phyloP scores from a whole-genome alignment of 108 stramenopile genomes.

The Poteriospumella lacustris region DNA sequence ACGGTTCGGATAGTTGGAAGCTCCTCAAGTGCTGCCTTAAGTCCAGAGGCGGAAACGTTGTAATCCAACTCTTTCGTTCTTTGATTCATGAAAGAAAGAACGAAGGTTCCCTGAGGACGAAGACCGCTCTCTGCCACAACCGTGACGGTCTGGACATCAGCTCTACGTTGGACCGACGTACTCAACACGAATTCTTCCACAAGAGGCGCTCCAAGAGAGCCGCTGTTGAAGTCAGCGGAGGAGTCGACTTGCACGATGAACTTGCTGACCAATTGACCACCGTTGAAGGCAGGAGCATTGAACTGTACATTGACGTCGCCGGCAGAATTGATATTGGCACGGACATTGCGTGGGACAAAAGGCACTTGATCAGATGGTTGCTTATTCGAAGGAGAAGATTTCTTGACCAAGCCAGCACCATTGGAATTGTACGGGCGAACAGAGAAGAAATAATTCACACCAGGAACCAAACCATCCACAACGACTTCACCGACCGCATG shows the following conservation, averaged over 20 bases:
- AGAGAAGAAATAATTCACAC: slow-evolving; percentile 20
- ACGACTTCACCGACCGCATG: neutral
- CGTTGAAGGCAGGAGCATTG: slow-evolving; percentile 56
- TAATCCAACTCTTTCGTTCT: slow-evolving; percentile 56
- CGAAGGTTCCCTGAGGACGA: slow-evolving; percentile 14
- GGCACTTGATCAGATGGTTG: slow-evolving; percentile 43
- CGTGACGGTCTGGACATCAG: slow-evolving; percentile 60
- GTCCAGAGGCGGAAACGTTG: slow-evolving; percentile 54
- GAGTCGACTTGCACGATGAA: slow-evolving; percentile 67
- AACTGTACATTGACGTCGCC: slow-evolving; percentile 61
- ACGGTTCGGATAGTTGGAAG: slow-evolving; percentile 62
- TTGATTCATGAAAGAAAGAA: slow-evolving; percentile 51
- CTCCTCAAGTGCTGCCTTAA: slow-evolving; percentile 62
- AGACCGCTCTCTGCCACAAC: slow-evolving; percentile 23
- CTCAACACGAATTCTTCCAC: neutral
- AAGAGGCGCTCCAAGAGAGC: slow-evolving; percentile 38
- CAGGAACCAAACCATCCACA: neutral
- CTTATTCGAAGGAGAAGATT: slow-evolving; percentile 31
- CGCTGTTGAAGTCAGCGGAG: slow-evolving; percentile 49
- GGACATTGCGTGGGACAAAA: slow-evolving; percentile 21
- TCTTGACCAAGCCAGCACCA: neutral
- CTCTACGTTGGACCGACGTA: neutral
- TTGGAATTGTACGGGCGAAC: neutral
- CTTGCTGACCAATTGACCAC: slow-evolving; percentile 53
- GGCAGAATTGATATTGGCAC: slow-evolving; percentile 47